Evolutionary conservation across 352 stramenopile genomes (phyloP).

Genomic region (Phytopythium kandeliae): DNA sequence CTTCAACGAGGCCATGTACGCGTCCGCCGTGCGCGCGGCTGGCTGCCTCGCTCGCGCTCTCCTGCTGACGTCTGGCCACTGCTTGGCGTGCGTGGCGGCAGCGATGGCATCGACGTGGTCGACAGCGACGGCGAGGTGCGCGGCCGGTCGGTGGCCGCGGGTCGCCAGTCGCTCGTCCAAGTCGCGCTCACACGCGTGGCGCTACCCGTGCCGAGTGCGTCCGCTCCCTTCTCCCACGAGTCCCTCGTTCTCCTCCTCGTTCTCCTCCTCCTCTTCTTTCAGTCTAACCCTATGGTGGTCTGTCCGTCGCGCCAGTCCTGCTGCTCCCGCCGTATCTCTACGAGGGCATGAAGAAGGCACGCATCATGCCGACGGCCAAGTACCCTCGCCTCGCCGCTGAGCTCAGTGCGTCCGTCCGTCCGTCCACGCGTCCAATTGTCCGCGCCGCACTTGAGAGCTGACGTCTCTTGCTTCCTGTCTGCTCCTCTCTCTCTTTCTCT

Average conservation of each 20-base stretch:
- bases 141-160: constrained; percentile 70
- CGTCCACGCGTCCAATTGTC: too few species aligned
- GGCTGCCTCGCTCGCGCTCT: too few species aligned
- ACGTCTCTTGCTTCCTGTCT: too few species aligned
- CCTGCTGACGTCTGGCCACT: too few species aligned
- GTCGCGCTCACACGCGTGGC: constrained; percentile 76
- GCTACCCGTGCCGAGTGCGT: constrained; percentile 76
- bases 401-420: constrained; percentile 66
- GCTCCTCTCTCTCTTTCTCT: neutral
- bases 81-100: constrained; percentile 11
- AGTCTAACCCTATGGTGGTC: neutral
- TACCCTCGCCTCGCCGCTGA: constrained; percentile 74
- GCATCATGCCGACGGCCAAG: constrained; percentile 63
- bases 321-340: constrained; percentile 79
- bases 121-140: constrained; percentile 73
- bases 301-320: constrained; percentile 39
- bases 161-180: constrained; percentile 73
- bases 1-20: constrained; percentile 80
- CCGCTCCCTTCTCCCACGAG: too few species aligned
- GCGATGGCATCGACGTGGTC: constrained; percentile 81
- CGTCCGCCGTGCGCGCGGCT: too few species aligned
- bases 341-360: constrained; percentile 66
- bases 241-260: too few species aligned
- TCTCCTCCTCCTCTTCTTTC: too few species aligned
- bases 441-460: too few species aligned